phyloP scores from a whole-genome alignment of 768 basidiomycete genomes.

The Macrocybe gigantea region DNA sequence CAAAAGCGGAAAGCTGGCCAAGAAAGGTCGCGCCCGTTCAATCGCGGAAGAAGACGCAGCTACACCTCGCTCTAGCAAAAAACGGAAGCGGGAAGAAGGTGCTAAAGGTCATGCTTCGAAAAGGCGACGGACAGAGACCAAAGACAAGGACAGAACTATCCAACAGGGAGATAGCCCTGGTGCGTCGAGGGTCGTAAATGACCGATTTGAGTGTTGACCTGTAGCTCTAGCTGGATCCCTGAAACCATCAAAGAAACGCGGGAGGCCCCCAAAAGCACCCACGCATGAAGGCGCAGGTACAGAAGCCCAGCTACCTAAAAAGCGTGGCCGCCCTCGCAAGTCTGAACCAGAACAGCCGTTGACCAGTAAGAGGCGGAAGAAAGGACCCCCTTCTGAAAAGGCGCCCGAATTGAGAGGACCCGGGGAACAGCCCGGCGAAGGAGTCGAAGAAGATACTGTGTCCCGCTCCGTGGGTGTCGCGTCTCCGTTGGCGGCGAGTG shows the following conservation, averaged over 20 bases:
- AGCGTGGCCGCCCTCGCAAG: constrained; percentile 33
- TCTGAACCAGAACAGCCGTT: constrained; percentile 7
- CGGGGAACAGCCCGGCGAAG: too few relatives aligned
- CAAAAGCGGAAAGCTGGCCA: constrained; percentile 31
- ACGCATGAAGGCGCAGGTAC: neutral
- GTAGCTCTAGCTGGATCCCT: neutral
- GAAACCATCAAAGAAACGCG: neutral
- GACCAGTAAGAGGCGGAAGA: too few relatives aligned
- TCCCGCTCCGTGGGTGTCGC: too few relatives aligned
- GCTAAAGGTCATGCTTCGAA: constrained; percentile 12
- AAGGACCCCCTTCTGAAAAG: too few relatives aligned
- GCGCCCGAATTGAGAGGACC: too few relatives aligned
- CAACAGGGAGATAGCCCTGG: too few relatives aligned
- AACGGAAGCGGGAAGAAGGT: constrained; percentile 16
- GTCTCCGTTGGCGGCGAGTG: too few relatives aligned
- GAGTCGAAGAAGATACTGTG: too few relatives aligned
- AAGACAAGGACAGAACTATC: constrained; percentile 1
- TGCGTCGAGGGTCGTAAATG: too few relatives aligned
- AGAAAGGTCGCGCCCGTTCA: constrained; percentile 49
- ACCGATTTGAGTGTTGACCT: neutral
- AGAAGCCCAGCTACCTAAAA: constrained; percentile 19
- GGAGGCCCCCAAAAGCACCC: constrained; percentile 2
- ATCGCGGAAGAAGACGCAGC: constrained; percentile 12
- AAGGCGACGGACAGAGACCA: constrained; percentile 16
- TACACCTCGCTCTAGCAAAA: constrained; percentile 8